Percentiles rank a stretch among this genome's conserved stretches.
phyloP scores from a whole-genome alignment of 2,329 filamentous ascomycete species.

The Exophiala sp. region DNA sequence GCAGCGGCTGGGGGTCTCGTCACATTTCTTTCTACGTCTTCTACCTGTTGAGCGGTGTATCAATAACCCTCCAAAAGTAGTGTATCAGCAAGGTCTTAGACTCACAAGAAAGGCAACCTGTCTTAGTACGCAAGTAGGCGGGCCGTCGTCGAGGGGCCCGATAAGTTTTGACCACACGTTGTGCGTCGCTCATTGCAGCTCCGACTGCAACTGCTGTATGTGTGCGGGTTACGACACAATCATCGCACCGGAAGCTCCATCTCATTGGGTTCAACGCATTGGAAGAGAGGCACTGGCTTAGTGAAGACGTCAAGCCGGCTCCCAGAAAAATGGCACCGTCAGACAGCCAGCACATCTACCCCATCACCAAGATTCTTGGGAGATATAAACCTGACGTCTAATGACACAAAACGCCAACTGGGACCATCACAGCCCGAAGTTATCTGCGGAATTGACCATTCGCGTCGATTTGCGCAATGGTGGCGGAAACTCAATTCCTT shows the following conservation, averaged over 20 bases:
- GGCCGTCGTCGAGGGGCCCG: slow-evolving; percentile 26
- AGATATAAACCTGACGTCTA: too few relatives aligned
- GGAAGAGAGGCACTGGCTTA: too few relatives aligned
- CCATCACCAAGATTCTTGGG: too few relatives aligned
- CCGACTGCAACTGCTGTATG: too few relatives aligned
- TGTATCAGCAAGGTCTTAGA: neutral
- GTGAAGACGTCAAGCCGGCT: too few relatives aligned
- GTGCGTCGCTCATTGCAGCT: neutral
- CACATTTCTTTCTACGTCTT: slow-evolving; percentile 31
- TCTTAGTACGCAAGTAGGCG: slow-evolving; percentile 31
- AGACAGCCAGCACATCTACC: too few relatives aligned
- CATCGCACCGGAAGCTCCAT: too few relatives aligned
- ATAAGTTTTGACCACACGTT: slow-evolving; percentile 1
- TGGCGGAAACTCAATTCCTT: neutral
- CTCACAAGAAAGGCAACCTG: slow-evolving; percentile 31
- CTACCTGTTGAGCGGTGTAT: slow-evolving; percentile 19
- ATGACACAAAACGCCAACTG: too few relatives aligned
- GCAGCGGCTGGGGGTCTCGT: slow-evolving; percentile 24
- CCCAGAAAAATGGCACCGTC: too few relatives aligned
- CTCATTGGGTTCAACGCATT: too few relatives aligned
- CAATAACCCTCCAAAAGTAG: neutral
- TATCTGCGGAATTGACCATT: neutral
- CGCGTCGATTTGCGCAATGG: slow-evolving; percentile 1
- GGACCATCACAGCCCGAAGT: too few relatives aligned
- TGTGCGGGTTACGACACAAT: too few relatives aligned